phyloP scores from a whole-genome alignment of 225 moss, liverwort and hornwort species.

The Sphagnum tenellum region DNA sequence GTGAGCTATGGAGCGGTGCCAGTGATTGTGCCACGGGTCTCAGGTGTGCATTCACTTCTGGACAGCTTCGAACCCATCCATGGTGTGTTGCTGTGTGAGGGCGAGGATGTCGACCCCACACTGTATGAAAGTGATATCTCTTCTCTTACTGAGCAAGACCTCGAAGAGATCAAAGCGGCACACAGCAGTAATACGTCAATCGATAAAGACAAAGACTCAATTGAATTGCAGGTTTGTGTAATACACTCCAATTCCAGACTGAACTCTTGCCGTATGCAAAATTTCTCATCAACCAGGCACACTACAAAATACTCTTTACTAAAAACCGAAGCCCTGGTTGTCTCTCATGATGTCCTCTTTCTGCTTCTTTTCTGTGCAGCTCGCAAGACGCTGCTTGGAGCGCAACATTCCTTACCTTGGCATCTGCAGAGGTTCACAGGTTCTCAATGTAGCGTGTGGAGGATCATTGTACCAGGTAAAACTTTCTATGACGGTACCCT shows the following conservation, averaged over 20 bases:
- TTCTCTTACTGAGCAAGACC: slow-evolving; percentile 56
- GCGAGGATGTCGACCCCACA: slow-evolving; percentile 89
- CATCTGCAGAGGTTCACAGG: slow-evolving; percentile 85
- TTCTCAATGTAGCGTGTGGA: slow-evolving; percentile 88
- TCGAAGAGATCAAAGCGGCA: slow-evolving; percentile 54
- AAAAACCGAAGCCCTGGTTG: too few species aligned
- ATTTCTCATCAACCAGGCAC: too few species aligned
- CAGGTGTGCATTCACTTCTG: slow-evolving; percentile 67
- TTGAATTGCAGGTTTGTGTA: slow-evolving; percentile 48
- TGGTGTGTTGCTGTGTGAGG: slow-evolving; percentile 95
- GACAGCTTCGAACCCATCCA: slow-evolving; percentile 99
- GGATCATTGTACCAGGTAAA: slow-evolving; percentile 73
- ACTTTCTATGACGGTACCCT: not conserved
- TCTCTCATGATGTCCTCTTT: too few species aligned
- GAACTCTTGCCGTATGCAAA: not conserved
- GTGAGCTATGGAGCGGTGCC: slow-evolving; percentile 96
- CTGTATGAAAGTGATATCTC: slow-evolving; percentile 77
- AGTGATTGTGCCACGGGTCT: slow-evolving; percentile 87
- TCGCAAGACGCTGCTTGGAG: slow-evolving; percentile 88
- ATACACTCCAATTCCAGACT: not conserved
- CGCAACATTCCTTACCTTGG: slow-evolving; percentile 94
- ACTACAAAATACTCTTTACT: too few species aligned
- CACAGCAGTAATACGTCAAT: slow-evolving; percentile 88
- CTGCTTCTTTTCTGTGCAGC: slow-evolving; percentile 22
- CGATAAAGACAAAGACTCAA: slow-evolving; percentile 90